phyloP scores from a whole-genome alignment of 495 filamentous ascomycete genomes.

The Aspergillus conjunctus region DNA sequence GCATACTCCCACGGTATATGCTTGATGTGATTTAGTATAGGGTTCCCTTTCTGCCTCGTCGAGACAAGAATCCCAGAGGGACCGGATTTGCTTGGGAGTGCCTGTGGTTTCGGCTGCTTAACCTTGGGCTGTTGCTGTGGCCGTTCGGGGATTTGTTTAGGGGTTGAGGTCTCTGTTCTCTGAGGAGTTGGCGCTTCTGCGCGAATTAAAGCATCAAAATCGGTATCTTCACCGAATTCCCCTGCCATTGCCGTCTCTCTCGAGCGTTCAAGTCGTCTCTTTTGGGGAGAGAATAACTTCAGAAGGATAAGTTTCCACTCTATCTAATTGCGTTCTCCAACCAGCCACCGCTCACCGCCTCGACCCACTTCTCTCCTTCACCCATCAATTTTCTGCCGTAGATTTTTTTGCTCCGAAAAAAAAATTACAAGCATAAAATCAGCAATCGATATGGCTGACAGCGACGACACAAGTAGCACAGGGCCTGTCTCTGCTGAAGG shows the following conservation, averaged over 20 bases:
- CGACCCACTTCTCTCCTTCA: conserved; percentile 21
- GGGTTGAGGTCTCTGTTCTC: conserved; percentile 6
- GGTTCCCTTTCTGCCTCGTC: conserved; percentile 89
- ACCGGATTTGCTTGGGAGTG: conserved; percentile 64
- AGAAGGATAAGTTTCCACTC: conserved; percentile 32
- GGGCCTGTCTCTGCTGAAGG: conserved; percentile 35
- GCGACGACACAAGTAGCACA: conserved; percentile 25
- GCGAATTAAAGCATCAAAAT: conserved; percentile 55
- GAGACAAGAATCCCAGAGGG: conserved; percentile 85
- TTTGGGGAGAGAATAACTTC: neutral
- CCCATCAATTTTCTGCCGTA: conserved; percentile 46
- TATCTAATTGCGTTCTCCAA: conserved; percentile 20
- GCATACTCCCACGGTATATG: conserved; percentile 95
- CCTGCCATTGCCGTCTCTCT: conserved; percentile 6
- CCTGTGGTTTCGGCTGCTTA: conserved; percentile 86
- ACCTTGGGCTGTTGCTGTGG: conserved; percentile 54
- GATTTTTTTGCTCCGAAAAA: conserved; percentile 40
- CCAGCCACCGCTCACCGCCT: conserved; percentile 23
- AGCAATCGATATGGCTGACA: conserved; percentile 36
- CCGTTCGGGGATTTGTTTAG: conserved; percentile 23
- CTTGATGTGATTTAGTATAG: conserved; percentile 78
- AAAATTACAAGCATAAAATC: conserved; percentile 13
- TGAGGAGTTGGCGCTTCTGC: conserved; percentile 37
- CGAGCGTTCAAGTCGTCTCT: neutral
- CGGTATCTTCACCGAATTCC: conserved; percentile 45